phyloP scores from a whole-genome alignment of 192 early-diverging fungal genomes.

The Spizellomyces sp. region DNA sequence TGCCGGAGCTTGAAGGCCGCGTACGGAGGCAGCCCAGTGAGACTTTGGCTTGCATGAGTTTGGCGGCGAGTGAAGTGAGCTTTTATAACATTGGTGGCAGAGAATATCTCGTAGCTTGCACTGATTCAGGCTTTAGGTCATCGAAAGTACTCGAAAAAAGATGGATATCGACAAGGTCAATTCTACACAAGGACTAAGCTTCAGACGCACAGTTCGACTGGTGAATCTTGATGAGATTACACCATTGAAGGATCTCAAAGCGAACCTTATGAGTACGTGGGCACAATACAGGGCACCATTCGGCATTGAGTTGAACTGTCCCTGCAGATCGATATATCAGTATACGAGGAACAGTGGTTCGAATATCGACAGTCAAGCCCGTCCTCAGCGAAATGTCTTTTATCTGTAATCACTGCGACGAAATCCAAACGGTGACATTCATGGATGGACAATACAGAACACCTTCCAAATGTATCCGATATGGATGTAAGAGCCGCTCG shows the following conservation, averaged over 20 bases:
- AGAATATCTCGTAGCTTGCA: neutral
- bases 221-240: conserved; percentile 53
- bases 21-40: neutral
- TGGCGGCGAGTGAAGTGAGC: conserved; percentile 6
- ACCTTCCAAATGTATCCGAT: conserved; percentile 61
- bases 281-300: conserved; percentile 2
- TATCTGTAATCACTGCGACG: conserved; percentile 60
- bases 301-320: neutral
- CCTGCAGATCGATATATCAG: conserved; percentile 58
- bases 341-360: conserved; percentile 79
- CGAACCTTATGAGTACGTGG: conserved; percentile 64
- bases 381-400: conserved; percentile 66
- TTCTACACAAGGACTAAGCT: neutral
- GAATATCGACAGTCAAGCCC: conserved; percentile 73
- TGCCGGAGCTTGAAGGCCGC: neutral
- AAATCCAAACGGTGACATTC: conserved; percentile 58
- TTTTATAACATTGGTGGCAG: neutral
- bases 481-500: conserved; percentile 67
- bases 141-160: neutral
- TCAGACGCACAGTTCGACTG: neutral
- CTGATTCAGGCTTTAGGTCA: neutral
- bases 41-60: neutral
- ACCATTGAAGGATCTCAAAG: conserved; percentile 72
- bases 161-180: neutral
- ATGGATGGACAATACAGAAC: conserved; percentile 64